phyloP scores from a whole-genome alignment of 495 filamentous ascomycete species.

The Durotheca rogersii region DNA sequence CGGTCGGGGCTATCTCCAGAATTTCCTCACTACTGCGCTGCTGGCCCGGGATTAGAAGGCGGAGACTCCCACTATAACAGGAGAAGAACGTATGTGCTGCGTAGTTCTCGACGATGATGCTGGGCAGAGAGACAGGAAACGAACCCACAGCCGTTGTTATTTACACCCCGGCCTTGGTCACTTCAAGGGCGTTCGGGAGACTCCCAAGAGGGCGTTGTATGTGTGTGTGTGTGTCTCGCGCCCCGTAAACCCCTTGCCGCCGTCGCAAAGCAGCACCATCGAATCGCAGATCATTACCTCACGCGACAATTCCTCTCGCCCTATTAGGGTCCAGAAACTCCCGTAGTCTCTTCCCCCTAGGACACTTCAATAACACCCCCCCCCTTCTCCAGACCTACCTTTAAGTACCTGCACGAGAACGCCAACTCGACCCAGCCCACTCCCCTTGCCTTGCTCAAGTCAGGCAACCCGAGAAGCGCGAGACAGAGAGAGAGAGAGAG shows the following conservation, averaged over 20 bases:
- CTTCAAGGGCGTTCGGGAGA: constrained; percentile 6
- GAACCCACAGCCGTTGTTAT: too few relatives aligned
- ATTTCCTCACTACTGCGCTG: too few relatives aligned
- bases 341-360: constrained; percentile 31
- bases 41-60: too few relatives aligned
- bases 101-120: constrained; percentile 14
- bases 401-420: constrained; percentile 30
- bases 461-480: constrained; percentile 22
- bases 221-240: constrained; percentile 19
- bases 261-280: constrained; percentile 39
- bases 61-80: constrained; percentile 4
- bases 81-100: too few relatives aligned
- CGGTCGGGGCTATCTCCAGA: constrained; percentile 8
- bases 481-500: neutral
- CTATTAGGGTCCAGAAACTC: constrained; percentile 35
- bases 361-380: constrained; percentile 22
- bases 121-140: constrained; percentile 9
- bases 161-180: too few relatives aligned
- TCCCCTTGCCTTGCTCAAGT: constrained; percentile 29
- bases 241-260: constrained; percentile 31
- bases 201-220: neutral
- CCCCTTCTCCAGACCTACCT: constrained; percentile 21
- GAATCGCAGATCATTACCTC: constrained; percentile 39
- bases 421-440: constrained; percentile 12
- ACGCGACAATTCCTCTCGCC: constrained; percentile 33